phyloP scores from a whole-genome alignment of 306 rosid genomes.

The Ormosia semicastrata region DNA sequence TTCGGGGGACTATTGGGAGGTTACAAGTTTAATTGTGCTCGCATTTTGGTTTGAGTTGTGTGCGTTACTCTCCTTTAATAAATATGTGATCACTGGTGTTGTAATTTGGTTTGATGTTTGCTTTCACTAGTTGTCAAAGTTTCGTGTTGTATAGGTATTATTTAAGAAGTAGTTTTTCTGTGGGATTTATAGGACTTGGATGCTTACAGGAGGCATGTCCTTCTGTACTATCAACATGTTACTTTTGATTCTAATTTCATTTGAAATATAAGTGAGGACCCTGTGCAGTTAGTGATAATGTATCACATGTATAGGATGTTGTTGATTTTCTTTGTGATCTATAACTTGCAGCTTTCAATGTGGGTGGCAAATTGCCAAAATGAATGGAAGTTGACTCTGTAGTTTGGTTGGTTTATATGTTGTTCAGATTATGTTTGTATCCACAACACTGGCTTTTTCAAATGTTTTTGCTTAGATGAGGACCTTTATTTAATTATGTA shows the following conservation, averaged over 20 bases:
- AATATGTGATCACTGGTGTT: not conserved
- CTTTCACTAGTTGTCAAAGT: not conserved
- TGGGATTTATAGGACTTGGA: not conserved
- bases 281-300: not conserved
- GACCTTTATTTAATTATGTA: not conserved
- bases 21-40: not conserved
- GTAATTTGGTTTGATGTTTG: conserved; percentile 2
- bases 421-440: not conserved
- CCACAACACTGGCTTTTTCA: not conserved
- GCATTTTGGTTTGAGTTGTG: not conserved
- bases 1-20: not conserved
- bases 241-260: not conserved
- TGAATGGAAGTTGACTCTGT: not conserved
- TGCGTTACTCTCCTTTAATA: not conserved
- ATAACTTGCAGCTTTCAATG: not conserved
- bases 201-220: not conserved
- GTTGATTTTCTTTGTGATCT: not conserved
- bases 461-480: not conserved
- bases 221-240: not conserved
- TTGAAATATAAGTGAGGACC: not conserved
- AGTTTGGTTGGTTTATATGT: not conserved
- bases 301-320: not conserved
- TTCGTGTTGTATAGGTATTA: not conserved
- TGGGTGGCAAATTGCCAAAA: not conserved
- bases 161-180: not conserved